phyloP scores from a whole-genome alignment of 1,284 basidiomycete species.

The Coriolopsis trogii region DNA sequence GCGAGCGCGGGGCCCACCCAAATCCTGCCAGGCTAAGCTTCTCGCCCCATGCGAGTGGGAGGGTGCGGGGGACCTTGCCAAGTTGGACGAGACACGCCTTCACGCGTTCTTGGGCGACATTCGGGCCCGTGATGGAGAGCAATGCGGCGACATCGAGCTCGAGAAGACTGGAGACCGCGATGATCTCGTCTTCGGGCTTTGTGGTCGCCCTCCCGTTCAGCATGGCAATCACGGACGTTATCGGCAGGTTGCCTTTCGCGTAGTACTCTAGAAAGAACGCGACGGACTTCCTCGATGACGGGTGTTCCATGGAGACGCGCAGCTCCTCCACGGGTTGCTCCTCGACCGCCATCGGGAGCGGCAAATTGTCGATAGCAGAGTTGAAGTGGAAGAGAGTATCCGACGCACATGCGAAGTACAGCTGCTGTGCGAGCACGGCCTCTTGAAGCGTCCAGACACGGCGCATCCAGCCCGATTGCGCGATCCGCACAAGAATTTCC shows the following conservation, averaged over 20 bases:
- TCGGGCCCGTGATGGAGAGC: slow-evolving; percentile 1
- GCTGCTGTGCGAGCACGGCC: slow-evolving; percentile 16
- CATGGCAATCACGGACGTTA: background rate
- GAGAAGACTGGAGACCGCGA: slow-evolving; percentile 15
- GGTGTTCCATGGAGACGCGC: background rate
- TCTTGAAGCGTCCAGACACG: slow-evolving; percentile 26
- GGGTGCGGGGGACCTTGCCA: background rate
- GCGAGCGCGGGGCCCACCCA: background rate
- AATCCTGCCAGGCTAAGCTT: background rate
- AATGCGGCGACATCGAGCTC: slow-evolving; percentile 6
- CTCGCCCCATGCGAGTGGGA: background rate
- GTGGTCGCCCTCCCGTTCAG: slow-evolving; percentile 10
- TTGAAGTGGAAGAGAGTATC: slow-evolving; percentile 11
- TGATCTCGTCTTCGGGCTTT: slow-evolving; percentile 17
- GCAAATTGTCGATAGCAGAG: background rate
- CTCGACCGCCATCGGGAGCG: background rate
- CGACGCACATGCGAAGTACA: slow-evolving; percentile 19
- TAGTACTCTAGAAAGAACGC: too few relatives aligned
- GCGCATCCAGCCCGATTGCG: slow-evolving; percentile 13
- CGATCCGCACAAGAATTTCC: slow-evolving; percentile 2
- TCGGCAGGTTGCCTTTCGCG: background rate
- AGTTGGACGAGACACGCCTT: background rate
- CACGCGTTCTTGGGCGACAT: slow-evolving; percentile 4
- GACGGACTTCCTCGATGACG: background rate
- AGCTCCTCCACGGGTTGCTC: too few relatives aligned